Conservation (phyloP, 305 asterid genomes). For the Fraxinus paxiana region DNA sequence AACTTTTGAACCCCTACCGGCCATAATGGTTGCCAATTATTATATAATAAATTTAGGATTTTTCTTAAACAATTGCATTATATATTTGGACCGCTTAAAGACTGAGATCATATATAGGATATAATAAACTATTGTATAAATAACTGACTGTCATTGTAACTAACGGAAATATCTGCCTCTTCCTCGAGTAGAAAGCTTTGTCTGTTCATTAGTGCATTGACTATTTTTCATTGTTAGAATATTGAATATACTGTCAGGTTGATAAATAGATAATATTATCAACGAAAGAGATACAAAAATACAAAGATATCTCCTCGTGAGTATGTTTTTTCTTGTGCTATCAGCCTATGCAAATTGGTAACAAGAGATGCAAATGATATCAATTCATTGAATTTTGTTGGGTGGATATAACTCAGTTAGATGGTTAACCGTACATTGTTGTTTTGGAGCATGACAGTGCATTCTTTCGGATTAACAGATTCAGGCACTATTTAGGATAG, state of each 20-base stretch:
- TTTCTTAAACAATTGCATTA: neutral
- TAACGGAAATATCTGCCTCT: neutral
- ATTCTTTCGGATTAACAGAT: conserved; percentile 37
- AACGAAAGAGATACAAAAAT: neutral
- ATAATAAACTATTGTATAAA: neutral
- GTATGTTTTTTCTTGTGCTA: conserved; percentile 3
- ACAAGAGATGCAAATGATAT: neutral
- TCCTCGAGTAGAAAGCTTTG: neutral
- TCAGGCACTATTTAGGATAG: conserved; percentile 68
- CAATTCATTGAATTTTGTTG: no score
- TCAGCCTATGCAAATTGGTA: neutral
- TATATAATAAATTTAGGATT: neutral
- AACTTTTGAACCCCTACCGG: neutral
- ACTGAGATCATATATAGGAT: neutral
- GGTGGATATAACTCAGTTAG: no score
- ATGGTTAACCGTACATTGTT: neutral
- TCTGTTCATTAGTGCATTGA: neutral
- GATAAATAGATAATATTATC: neutral
- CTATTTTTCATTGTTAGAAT: neutral
- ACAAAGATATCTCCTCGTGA: neutral
- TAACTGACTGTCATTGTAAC: neutral
- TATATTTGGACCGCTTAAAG: neutral
- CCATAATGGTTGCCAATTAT: neutral
- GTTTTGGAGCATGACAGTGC: conserved; percentile 22
- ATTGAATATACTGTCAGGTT: neutral